Evolutionary conservation across 305 asterid species (phyloP).

Genomic region (Salvia sclarea): DNA sequence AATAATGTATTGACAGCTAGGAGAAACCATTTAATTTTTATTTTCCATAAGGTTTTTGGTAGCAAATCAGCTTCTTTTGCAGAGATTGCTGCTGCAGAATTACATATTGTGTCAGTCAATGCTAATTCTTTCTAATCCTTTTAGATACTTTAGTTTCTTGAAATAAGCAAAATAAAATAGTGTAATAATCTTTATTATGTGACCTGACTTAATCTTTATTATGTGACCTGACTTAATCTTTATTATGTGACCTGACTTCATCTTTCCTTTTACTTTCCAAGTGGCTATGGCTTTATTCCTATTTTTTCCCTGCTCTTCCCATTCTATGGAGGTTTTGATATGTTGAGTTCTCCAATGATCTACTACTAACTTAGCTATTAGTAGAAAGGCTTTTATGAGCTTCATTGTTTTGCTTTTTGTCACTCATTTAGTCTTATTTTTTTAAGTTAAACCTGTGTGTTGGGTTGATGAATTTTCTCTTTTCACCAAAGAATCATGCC

Average conservation of each 20-base stretch:
- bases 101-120: background rate
- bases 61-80: background rate
- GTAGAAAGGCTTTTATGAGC: background rate
- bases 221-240: background rate
- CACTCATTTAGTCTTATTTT: slow-evolving; percentile 12
- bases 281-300: background rate
- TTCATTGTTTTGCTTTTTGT: background rate
- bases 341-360: background rate
- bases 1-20: background rate
- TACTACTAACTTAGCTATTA: background rate
- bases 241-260: background rate
- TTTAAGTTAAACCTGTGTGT: too few relatives aligned
- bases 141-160: background rate
- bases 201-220: slow-evolving; percentile 6
- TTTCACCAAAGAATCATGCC: slow-evolving; percentile 74
- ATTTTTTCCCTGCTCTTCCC: background rate
- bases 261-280: background rate
- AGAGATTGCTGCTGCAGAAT: background rate
- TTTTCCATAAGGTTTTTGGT: background rate
- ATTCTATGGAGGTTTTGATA: background rate
- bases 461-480: slow-evolving; percentile 31
- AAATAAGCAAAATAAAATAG: background rate
- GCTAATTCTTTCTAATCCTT: background rate
- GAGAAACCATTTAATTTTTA: background rate
- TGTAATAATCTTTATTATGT: background rate